Evolutionary conservation across 257 asterid genomes (phyloP), one percentile per base, ranked within the genome.

Genomic region (Agastache rugosa): DNA sequence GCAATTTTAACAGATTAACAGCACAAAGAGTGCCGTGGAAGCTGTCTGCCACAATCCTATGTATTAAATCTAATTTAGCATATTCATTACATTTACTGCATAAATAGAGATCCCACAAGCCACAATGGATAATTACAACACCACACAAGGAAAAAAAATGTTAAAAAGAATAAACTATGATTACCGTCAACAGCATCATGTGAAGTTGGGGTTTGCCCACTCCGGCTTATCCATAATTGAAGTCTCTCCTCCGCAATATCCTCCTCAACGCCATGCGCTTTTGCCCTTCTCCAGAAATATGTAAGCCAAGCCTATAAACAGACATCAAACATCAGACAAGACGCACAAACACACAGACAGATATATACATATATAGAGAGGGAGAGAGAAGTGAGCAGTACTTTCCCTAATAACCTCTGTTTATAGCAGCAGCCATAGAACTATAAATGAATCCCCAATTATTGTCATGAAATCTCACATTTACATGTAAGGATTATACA

Each of bases 231-330:
- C 98, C 98, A 95, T 45, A 84, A 73, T 47, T 85, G 94, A 78
- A 95, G 97, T 66, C 92, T 88, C 81, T 92, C 99, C 45, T 95
- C 98, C 39, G 99, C 96, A 82, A 92, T 85, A 86, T 95, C 99
- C 73, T 91, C 98, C 85, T 95, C 99, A 58, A 95, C 99, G 42
- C 87, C 80, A 77, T 92, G 98, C 45, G 71, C 91, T 80, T 88
- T 88, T 77, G 99, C 98, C 80, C 99, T 92, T 89, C 97, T 92
- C 99, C 98, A 95, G 82, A 95, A 92, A 85, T 92, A 95, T 55
- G 94, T 85, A 80, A 95, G 97, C 99, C 99, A 95, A 54, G 99
- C 94, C 99, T 95, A 88, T 41, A 72, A 73, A 75, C 41, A 63
- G 20, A 68, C 22, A 76, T 53, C 71, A 63, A 76, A 63, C 68